Percentiles rank a stretch among this genome's conserved stretches.
Evolutionary conservation across 179 eudicot genomes (phyloP).

Genomic region (Drosera spatulata): DNA sequence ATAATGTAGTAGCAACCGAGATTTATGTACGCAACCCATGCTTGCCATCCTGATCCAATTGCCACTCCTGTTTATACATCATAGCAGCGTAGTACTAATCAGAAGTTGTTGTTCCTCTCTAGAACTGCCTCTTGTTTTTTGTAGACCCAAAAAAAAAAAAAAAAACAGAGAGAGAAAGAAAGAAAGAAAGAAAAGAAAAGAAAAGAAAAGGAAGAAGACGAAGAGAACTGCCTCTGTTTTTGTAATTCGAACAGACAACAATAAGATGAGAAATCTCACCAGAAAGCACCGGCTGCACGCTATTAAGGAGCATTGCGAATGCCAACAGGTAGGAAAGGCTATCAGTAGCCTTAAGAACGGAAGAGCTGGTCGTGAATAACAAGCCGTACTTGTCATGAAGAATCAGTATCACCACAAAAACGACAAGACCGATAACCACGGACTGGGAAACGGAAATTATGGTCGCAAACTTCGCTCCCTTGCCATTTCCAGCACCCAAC

Average conservation of each 20-base stretch:
- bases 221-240: neutral
- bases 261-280: slow-evolving; percentile 11
- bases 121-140: neutral
- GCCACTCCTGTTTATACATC: slow-evolving; percentile 27
- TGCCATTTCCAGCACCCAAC: slow-evolving; percentile 34
- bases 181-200: neutral
- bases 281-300: slow-evolving; percentile 39
- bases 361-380: slow-evolving; percentile 24
- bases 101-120: too few species aligned
- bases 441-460: slow-evolving; percentile 25
- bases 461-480: slow-evolving; percentile 38
- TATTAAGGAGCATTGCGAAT: slow-evolving; percentile 33
- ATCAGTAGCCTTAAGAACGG: slow-evolving; percentile 23
- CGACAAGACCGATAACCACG: slow-evolving; percentile 23
- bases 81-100: neutral
- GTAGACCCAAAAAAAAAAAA: neutral
- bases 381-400: slow-evolving; percentile 20
- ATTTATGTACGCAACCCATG: slow-evolving; percentile 37
- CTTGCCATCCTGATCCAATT: slow-evolving; percentile 9
- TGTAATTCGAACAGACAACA: neutral
- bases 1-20: slow-evolving; percentile 30
- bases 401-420: slow-evolving; percentile 20
- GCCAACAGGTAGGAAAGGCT: slow-evolving; percentile 32
- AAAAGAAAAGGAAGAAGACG: neutral
- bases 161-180: neutral